phyloP scores from a whole-genome alignment of 228 moss, liverwort and hornwort genomes.

The Sphagnum fallax region DNA sequence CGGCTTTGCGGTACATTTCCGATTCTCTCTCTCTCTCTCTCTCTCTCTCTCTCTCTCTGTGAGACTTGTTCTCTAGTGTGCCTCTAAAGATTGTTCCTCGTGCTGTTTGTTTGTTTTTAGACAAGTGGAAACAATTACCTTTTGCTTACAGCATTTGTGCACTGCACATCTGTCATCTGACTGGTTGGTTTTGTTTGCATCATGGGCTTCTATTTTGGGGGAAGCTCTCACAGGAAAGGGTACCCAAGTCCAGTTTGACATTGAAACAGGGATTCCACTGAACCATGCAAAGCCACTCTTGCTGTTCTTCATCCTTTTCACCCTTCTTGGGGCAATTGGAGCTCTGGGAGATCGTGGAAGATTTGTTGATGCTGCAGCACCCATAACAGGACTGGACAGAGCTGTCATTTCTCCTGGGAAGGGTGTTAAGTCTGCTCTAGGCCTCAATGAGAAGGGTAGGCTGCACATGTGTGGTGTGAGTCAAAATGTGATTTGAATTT shows the following conservation, averaged over 20 bases:
- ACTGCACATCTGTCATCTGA: too few species aligned
- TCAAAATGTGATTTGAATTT: too few species aligned
- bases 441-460: conserved; percentile 55
- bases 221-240: conserved; percentile 79
- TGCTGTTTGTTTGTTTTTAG: too few species aligned
- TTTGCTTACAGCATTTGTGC: too few species aligned
- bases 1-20: conserved; percentile 60
- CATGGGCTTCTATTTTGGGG: conserved; percentile 61
- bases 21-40: too few species aligned
- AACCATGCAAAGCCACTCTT: conserved; percentile 78
- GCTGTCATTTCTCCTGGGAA: conserved; percentile 60
- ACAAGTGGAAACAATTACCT: too few species aligned
- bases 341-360: conserved; percentile 69
- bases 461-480: too few species aligned
- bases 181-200: not conserved
- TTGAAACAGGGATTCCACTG: conserved; percentile 85
- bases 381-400: conserved; percentile 14
- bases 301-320: conserved; percentile 81
- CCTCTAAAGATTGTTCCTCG: too few species aligned
- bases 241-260: conserved; percentile 75
- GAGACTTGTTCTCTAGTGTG: too few species aligned
- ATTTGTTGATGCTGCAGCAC: conserved; percentile 40
- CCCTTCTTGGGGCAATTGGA: conserved; percentile 77
- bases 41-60: too few species aligned
- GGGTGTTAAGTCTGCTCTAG: conserved; percentile 52